A percentile compares a stretch with the other conserved stretches of the same genome.
Conservation (phyloP, 164 flowering plant species). For the Santalum album region DNA sequence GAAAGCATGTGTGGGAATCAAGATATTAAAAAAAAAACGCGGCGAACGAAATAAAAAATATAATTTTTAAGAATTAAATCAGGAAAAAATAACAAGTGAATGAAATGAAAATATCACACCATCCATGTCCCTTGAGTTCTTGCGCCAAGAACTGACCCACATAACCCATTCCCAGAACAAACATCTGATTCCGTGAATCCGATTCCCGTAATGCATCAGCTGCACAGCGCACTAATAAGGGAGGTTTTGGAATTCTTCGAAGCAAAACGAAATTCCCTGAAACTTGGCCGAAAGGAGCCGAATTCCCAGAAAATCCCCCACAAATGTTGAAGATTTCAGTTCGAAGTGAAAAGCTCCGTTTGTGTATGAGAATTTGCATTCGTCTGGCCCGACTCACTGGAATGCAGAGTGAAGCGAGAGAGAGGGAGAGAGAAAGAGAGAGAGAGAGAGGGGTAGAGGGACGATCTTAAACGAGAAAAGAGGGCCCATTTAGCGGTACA, state of each 20-base stretch:
- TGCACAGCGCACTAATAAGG: background rate
- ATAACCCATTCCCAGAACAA: conserved; percentile 69
- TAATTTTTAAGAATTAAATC: background rate
- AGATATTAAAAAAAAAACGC: too few relatives aligned
- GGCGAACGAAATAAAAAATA: background rate
- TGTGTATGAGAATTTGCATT: too few relatives aligned
- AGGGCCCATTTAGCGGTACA: too few relatives aligned
- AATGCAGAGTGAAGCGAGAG: too few relatives aligned
- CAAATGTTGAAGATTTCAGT: background rate
- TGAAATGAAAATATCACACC: conserved; percentile 29
- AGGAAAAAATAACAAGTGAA: background rate
- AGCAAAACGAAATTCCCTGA: background rate
- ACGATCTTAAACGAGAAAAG: too few relatives aligned
- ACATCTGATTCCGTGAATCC: conserved; percentile 32
- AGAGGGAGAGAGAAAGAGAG: too few relatives aligned
- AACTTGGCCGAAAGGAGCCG: background rate
- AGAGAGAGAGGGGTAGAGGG: too few relatives aligned
- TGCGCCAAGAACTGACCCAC: conserved; percentile 56
- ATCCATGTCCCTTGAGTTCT: conserved; percentile 38
- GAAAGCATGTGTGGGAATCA: too few relatives aligned
- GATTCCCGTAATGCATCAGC: background rate
- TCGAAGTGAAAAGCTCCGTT: too few relatives aligned
- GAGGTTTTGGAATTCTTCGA: background rate
- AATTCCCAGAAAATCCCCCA: conserved; percentile 6
- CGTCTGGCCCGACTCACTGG: too few relatives aligned